phyloP scores from a whole-genome alignment of 108 stramenopile species.

The Skeletonema grethae region DNA sequence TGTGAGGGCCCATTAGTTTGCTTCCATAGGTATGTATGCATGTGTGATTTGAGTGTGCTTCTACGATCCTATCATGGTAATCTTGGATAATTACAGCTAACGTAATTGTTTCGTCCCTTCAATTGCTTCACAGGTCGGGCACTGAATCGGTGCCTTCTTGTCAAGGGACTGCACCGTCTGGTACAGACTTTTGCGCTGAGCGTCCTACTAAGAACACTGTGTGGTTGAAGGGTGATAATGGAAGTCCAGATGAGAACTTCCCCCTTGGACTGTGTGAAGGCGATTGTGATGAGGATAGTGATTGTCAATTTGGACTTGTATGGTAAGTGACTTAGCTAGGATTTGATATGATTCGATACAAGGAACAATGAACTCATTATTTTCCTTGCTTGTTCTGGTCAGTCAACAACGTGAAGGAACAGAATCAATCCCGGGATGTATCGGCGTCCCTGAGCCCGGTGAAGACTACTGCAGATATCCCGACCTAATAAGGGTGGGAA shows the following conservation, averaged over 20 bases:
- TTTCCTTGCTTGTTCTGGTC: not conserved
- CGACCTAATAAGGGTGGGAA: not conserved
- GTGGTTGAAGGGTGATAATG: constrained; percentile 11
- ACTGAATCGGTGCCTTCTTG: not conserved
- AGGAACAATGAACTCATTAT: not conserved
- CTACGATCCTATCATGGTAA: too few species aligned
- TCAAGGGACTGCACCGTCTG: not conserved
- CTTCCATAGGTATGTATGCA: not conserved
- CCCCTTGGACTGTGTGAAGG: constrained; percentile 23
- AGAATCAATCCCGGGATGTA: not conserved
- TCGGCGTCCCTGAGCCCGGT: not conserved
- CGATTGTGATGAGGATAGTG: constrained; percentile 11
- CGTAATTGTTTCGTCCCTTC: too few species aligned
- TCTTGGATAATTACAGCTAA: too few species aligned
- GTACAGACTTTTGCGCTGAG: not conserved
- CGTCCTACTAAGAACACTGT: not conserved
- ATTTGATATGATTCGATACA: too few species aligned
- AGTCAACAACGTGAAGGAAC: not conserved
- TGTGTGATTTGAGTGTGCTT: too few species aligned
- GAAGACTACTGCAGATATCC: constrained; percentile 2
- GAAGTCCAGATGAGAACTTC: not conserved
- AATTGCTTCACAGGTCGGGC: not conserved
- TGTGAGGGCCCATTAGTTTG: not conserved
- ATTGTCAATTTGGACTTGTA: not conserved
- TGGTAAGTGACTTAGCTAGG: not conserved